Conservation (phyloP, 371 early-diverging fungal genomes). For the Parasitella parasitica region DNA sequence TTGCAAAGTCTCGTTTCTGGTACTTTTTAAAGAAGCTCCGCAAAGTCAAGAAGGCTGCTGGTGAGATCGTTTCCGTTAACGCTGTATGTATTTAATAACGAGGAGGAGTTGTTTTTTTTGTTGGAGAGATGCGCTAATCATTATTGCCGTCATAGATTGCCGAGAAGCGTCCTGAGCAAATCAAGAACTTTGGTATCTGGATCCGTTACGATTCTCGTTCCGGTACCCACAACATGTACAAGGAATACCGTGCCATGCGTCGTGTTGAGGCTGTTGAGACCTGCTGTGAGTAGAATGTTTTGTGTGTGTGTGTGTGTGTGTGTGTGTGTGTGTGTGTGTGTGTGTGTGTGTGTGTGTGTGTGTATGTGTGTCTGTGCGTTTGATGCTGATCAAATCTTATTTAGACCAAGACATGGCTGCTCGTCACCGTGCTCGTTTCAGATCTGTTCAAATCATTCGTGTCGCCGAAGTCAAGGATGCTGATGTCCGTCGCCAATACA, state of each 20-base stretch:
- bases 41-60: constrained; percentile 99
- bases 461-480: constrained; percentile 89
- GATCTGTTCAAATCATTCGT: constrained; percentile 97
- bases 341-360: no score
- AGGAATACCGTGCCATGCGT: constrained; percentile 99
- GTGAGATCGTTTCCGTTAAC: constrained; percentile 97
- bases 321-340: no score
- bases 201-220: constrained; percentile 99
- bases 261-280: constrained; percentile 93
- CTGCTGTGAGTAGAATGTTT: constrained; percentile 82
- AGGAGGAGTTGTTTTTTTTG: background rate
- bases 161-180: constrained; percentile 91
- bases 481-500: constrained; percentile 97
- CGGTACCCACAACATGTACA: constrained; percentile 99
- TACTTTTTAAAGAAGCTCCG: constrained; percentile 98
- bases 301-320: no score
- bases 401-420: constrained; percentile 98
- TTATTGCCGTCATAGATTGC: constrained; percentile 87
- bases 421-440: constrained; percentile 98
- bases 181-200: constrained; percentile 99
- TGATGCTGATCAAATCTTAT: background rate
- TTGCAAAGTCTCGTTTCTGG: constrained; percentile 99
- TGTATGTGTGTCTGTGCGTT: no score
- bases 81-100: constrained; percentile 54
- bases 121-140: no score